phyloP scores from a whole-genome alignment of 345 rosid species.

The Brassica carinata region DNA sequence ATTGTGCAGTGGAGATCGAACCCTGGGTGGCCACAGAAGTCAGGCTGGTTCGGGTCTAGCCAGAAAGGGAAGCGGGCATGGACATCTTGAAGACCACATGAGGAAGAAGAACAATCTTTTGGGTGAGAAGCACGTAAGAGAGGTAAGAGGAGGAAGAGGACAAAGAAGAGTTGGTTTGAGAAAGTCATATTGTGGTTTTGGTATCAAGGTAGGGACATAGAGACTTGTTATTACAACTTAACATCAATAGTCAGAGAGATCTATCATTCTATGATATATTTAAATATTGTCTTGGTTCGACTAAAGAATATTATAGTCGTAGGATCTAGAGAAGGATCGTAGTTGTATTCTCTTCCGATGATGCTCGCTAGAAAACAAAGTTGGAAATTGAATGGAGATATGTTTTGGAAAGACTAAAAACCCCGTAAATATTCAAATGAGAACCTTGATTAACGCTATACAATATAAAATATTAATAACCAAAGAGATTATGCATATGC shows the following conservation, averaged over 20 bases:
- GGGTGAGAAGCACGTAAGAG: conserved; percentile 32
- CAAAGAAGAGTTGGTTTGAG: conserved; percentile 31
- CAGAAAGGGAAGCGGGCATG: conserved; percentile 66
- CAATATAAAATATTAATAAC: neutral
- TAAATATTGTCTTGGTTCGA: conserved; percentile 1
- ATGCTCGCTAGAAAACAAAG: conserved; percentile 1
- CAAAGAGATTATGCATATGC: neutral
- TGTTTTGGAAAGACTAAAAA: neutral
- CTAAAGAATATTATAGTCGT: conserved; percentile 12
- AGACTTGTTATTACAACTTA: conserved; percentile 4
- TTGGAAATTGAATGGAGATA: neutral
- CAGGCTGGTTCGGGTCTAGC: conserved; percentile 41
- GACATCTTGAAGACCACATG: conserved; percentile 37
- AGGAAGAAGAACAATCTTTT: conserved; percentile 45
- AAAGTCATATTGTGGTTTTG: conserved; percentile 34
- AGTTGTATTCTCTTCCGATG: conserved; percentile 26
- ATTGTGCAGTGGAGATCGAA: conserved; percentile 53
- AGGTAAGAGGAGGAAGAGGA: conserved; percentile 46
- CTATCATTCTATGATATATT: conserved; percentile 3
- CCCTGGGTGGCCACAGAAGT: conserved; percentile 58
- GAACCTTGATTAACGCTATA: neutral
- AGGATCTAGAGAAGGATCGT: conserved; percentile 14
- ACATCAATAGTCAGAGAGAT: conserved; percentile 8
- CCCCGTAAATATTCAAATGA: neutral
- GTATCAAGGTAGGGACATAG: conserved; percentile 26